phyloP scores from a whole-genome alignment of 2,329 filamentous ascomycete species.

The Ophiosphaerella korrae region DNA sequence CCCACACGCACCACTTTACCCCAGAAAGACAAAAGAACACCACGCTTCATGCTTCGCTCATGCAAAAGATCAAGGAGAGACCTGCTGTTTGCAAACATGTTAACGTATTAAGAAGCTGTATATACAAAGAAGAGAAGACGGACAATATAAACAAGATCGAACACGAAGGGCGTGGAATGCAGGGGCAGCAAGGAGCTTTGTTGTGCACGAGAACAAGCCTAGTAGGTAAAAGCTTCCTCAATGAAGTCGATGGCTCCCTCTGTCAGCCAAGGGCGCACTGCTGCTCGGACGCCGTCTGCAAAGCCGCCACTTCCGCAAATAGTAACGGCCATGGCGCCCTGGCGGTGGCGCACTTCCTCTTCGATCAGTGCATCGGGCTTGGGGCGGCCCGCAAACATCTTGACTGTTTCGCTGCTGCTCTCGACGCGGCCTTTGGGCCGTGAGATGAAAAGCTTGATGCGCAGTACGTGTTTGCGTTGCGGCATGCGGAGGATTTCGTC shows the following conservation, averaged over 20 bases:
- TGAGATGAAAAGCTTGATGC: constrained; percentile 67
- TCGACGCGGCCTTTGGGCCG: constrained; percentile 63
- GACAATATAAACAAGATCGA: not conserved
- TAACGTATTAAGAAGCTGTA: constrained; percentile 27
- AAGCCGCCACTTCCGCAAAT: constrained; percentile 68
- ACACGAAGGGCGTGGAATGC: not conserved
- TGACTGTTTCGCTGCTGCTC: constrained; percentile 62
- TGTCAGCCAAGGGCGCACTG: constrained; percentile 57
- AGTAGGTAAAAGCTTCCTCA: constrained; percentile 71
- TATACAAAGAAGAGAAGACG: constrained; percentile 29
- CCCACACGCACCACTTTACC: not conserved
- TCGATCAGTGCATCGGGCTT: constrained; percentile 61
- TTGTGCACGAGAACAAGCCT: not conserved
- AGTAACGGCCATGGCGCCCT: constrained; percentile 65
- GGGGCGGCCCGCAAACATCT: constrained; percentile 66
- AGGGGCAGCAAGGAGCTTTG: not conserved
- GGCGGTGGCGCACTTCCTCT: constrained; percentile 59
- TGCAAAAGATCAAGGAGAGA: constrained; percentile 26
- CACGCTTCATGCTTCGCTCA: constrained; percentile 9
- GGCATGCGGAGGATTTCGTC: constrained; percentile 66
- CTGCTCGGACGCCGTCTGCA: constrained; percentile 64
- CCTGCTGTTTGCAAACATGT: constrained; percentile 15
- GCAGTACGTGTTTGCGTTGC: constrained; percentile 62
- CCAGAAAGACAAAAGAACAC: constrained; percentile 1
- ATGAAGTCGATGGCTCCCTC: constrained; percentile 65